Percentiles rank a stretch among this genome's conserved stretches.
phyloP scores from a whole-genome alignment of 441 rosid genomes.

The Lepidium campestre region DNA sequence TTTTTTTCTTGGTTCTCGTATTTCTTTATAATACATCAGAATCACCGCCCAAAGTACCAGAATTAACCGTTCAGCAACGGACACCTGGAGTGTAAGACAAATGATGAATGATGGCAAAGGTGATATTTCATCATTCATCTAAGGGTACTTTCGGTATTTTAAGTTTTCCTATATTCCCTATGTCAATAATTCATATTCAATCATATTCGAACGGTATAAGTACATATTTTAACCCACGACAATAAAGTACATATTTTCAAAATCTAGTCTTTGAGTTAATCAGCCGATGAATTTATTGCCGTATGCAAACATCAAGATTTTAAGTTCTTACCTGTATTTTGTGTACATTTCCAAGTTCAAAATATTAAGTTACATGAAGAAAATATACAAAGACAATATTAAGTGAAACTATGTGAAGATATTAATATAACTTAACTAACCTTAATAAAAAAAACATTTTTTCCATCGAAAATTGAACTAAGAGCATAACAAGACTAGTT shows the following conservation, averaged over 20 bases:
- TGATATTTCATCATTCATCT: neutral
- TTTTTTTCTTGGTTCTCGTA: neutral
- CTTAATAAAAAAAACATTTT: too few species aligned
- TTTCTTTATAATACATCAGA: conserved; percentile 12
- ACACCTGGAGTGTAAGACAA: conserved; percentile 29
- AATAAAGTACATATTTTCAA: neutral
- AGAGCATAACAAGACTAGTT: too few species aligned
- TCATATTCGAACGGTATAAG: neutral
- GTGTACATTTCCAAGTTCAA: neutral
- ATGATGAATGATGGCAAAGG: conserved; percentile 15
- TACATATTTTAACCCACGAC: too few species aligned
- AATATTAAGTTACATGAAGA: too few species aligned
- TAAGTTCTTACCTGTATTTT: neutral
- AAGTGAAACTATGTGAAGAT: too few species aligned
- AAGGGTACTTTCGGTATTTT: conserved; percentile 8
- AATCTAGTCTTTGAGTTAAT: neutral
- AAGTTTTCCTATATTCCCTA: neutral
- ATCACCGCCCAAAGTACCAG: conserved; percentile 32
- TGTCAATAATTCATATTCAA: conserved; percentile 15
- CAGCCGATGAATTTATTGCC: neutral
- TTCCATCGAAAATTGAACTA: too few species aligned
- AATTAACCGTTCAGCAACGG: conserved; percentile 29
- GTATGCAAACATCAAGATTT: neutral
- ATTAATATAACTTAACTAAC: too few species aligned
- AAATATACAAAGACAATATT: too few species aligned